These are phyloP conservation scores for Cryptosporidium sp. DNA, from an alignment of 169 alveolate genomes.

Conservation along the genomic window DNA sequence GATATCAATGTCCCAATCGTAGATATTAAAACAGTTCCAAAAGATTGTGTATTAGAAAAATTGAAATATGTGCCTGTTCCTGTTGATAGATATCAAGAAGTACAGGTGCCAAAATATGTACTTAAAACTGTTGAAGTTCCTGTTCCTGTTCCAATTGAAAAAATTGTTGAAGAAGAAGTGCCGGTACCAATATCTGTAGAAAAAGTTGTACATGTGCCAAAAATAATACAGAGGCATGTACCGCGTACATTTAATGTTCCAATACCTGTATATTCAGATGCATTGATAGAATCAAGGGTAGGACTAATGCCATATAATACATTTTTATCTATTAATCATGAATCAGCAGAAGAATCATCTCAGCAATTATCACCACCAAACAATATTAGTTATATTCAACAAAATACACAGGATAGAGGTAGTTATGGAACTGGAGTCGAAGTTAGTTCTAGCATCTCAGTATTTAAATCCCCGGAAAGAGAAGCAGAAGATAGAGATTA, in stretches of 20 bases:
- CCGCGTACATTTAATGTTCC: constrained; percentile 74
- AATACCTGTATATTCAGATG: constrained; percentile 73
- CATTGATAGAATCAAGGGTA: constrained; percentile 67
- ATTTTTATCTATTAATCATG: constrained; percentile 59
- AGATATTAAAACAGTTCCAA: constrained; percentile 36
- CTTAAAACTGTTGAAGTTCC: constrained; percentile 72
- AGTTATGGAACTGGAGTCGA: constrained; percentile 22
- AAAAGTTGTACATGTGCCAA: constrained; percentile 72
- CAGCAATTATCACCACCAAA: neutral
- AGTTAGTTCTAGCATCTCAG: constrained; percentile 7
- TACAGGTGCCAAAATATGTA: constrained; percentile 74
- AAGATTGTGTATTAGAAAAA: constrained; percentile 57
- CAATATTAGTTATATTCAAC: neutral
- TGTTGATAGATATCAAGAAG: constrained; percentile 67
- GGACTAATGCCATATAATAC: constrained; percentile 72
- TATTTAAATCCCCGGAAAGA: constrained; percentile 12
- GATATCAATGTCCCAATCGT: constrained; percentile 49
- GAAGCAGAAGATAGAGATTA: neutral
- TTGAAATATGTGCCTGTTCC: constrained; percentile 55
- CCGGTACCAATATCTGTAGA: constrained; percentile 72
- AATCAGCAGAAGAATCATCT: neutral
- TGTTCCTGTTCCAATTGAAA: constrained; percentile 73
- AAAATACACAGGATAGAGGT: neutral
- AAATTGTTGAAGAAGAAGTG: constrained; percentile 69
- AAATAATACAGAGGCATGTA: constrained; percentile 74